Conservation (phyloP, 306 rosid genomes). For the Elaeagnus macrophylla region DNA sequence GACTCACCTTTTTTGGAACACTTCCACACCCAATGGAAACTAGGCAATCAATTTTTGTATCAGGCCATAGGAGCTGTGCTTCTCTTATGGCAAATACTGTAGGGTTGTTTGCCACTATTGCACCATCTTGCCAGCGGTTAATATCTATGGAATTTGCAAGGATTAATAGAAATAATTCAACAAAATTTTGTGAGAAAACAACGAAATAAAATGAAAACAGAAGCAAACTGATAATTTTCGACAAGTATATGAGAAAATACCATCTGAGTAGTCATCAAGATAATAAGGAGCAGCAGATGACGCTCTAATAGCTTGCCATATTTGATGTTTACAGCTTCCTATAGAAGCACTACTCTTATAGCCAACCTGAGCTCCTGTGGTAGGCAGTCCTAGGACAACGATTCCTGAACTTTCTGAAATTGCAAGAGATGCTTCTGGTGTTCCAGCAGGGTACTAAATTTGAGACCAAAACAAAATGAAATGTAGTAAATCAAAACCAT, state of each 20-base stretch:
- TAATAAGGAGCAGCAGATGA: slow-evolving; percentile 99
- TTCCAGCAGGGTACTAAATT: slow-evolving; percentile 83
- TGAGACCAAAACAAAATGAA: slow-evolving; percentile 14
- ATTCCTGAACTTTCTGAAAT: slow-evolving; percentile 71
- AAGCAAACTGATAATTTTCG: slow-evolving; percentile 10
- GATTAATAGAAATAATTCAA: background rate
- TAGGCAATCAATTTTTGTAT: slow-evolving; percentile 76
- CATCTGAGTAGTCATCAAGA: slow-evolving; percentile 94
- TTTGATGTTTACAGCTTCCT: slow-evolving; percentile 93
- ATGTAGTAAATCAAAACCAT: slow-evolving; percentile 7
- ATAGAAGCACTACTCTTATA: slow-evolving; percentile 81
- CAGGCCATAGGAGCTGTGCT: slow-evolving; percentile 99
- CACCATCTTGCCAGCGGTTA: slow-evolving; percentile 99
- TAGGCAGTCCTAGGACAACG: slow-evolving; percentile 47
- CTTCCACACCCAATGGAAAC: slow-evolving; percentile 94
- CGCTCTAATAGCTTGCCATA: slow-evolving; percentile 97
- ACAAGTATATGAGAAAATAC: slow-evolving; percentile 34
- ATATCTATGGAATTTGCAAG: slow-evolving; percentile 50
- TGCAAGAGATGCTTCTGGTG: slow-evolving; percentile 67
- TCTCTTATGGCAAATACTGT: slow-evolving; percentile 92
- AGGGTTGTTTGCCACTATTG: slow-evolving; percentile 96
- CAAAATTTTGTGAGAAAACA: too few relatives aligned
- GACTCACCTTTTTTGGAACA: slow-evolving; percentile 64
- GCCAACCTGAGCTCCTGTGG: slow-evolving; percentile 51
- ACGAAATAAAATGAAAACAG: too few relatives aligned